These are phyloP conservation scores for Vararia minispora DNA, from an alignment of 768 basidiomycete genomes.

Conservation along the genomic window DNA sequence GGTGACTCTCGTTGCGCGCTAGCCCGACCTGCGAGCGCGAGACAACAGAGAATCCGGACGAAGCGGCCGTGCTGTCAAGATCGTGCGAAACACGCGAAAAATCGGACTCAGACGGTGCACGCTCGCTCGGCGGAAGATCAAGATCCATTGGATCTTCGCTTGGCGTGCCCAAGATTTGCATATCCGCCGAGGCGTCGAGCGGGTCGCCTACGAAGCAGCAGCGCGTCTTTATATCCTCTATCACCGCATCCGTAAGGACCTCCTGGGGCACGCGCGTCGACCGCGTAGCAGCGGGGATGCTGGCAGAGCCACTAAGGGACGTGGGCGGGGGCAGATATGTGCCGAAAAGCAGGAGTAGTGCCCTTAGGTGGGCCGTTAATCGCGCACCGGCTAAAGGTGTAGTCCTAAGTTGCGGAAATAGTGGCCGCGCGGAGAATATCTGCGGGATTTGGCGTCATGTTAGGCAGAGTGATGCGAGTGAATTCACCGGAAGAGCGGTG, in stretches of 20 bases:
- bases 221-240: constrained; percentile 86
- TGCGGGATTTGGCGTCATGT: constrained; percentile 21
- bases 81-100: constrained; percentile 38
- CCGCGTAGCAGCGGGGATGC: constrained; percentile 50
- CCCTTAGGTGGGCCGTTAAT: constrained; percentile 70
- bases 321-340: constrained; percentile 77
- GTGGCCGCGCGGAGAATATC: constrained; percentile 85
- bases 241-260: constrained; percentile 65
- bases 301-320: constrained; percentile 53
- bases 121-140: constrained; percentile 39
- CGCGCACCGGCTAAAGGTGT: constrained; percentile 82
- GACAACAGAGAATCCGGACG: constrained; percentile 49
- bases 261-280: constrained; percentile 65
- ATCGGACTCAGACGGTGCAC: constrained; percentile 57
- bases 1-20: constrained; percentile 33
- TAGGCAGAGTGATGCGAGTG: not conserved
- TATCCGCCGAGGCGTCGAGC: constrained; percentile 27
- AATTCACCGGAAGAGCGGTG: constrained; percentile 70
- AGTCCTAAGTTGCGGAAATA: constrained; percentile 73
- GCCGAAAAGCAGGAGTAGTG: constrained; percentile 74
- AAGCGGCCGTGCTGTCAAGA: constrained; percentile 38
- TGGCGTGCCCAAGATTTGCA: constrained; percentile 10
- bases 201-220: constrained; percentile 77
- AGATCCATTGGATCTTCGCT: constrained; percentile 29
- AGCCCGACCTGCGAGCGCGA: constrained; percentile 28